Evolutionary conservation across 495 filamentous ascomycete species (phyloP).

Genomic region (Lasiosphaeria miniovina): DNA sequence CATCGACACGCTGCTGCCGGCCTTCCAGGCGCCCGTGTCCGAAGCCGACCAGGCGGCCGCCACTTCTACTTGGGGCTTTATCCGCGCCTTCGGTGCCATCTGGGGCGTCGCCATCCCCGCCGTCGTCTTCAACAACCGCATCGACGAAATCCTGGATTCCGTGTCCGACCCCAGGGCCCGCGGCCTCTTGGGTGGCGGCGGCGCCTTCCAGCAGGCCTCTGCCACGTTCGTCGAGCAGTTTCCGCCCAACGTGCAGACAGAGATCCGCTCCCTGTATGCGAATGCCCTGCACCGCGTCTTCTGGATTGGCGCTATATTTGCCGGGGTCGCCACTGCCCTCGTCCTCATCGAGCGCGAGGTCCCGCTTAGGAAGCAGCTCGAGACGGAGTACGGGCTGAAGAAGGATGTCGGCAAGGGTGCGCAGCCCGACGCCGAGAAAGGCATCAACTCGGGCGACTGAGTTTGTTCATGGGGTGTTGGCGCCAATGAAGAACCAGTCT

Average conservation of each 20-base stretch:
- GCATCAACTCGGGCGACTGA: no score
- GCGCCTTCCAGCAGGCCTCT: conserved; percentile 28
- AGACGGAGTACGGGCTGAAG: conserved; percentile 33
- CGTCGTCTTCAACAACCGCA: conserved; percentile 47
- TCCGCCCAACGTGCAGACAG: conserved; percentile 11
- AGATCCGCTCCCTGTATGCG: conserved; percentile 26
- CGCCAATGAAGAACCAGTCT: no score
- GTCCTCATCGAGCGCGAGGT: conserved; percentile 28
- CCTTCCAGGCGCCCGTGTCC: conserved; percentile 35
- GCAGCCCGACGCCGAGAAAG: no score
- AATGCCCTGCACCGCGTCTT: conserved; percentile 24
- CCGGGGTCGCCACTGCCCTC: conserved; percentile 23
- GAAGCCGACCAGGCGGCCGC: conserved; percentile 39
- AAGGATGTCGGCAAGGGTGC: background rate
- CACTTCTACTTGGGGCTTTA: conserved; percentile 42
- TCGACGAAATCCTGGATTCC: conserved; percentile 12
- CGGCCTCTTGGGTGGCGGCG: conserved; percentile 17
- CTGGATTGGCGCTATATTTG: conserved; percentile 23
- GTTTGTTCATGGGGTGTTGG: no score
- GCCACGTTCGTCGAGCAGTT: conserved; percentile 26
- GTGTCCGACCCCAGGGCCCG: conserved; percentile 23
- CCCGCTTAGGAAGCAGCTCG: conserved; percentile 24
- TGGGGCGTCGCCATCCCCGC: conserved; percentile 51
- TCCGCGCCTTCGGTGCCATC: conserved; percentile 45
- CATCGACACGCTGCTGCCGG: conserved; percentile 32